phyloP scores from a whole-genome alignment of 192 early-diverging fungal genomes.

The Chytriomyces hyalinus region DNA sequence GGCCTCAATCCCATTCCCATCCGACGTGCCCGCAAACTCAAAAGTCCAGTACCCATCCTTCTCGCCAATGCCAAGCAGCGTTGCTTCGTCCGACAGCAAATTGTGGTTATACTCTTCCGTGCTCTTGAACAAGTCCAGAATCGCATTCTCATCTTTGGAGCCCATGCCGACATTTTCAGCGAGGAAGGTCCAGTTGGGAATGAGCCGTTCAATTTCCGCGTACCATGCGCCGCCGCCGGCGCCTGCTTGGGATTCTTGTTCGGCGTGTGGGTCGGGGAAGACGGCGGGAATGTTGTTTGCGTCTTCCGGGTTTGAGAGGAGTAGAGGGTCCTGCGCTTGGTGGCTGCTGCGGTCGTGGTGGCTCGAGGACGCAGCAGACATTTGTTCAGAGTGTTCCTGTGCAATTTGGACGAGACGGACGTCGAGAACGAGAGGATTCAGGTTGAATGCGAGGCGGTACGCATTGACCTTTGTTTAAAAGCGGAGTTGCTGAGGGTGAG shows the following conservation, averaged over 20 bases:
- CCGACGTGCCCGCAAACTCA: slow-evolving; percentile 33
- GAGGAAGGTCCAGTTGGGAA: slow-evolving; percentile 33
- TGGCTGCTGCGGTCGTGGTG: background rate
- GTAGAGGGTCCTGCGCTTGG: background rate
- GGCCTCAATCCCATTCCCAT: slow-evolving; percentile 6
- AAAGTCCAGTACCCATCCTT: slow-evolving; percentile 33
- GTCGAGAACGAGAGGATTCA: slow-evolving; percentile 14
- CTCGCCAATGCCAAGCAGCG: slow-evolving; percentile 29
- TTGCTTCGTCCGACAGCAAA: slow-evolving; percentile 20
- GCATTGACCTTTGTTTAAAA: slow-evolving; percentile 15
- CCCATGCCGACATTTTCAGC: slow-evolving; percentile 35
- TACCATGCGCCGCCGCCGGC: slow-evolving; percentile 10
- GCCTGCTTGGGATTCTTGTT: background rate
- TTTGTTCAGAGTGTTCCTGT: slow-evolving; percentile 19
- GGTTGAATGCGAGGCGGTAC: slow-evolving; percentile 1
- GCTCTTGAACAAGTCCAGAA: slow-evolving; percentile 27
- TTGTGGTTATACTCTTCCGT: slow-evolving; percentile 28
- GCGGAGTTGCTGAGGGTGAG: background rate
- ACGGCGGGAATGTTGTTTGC: background rate
- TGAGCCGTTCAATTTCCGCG: slow-evolving; percentile 13
- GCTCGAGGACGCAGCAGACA: background rate
- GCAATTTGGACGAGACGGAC: slow-evolving; percentile 33
- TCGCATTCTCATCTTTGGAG: slow-evolving; percentile 12
- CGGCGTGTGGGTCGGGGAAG: background rate
- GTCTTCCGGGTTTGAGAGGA: background rate